These are phyloP conservation scores for Chenopodium formosanum DNA, from an alignment of 148 eudicot species.

Conservation along the genomic window DNA sequence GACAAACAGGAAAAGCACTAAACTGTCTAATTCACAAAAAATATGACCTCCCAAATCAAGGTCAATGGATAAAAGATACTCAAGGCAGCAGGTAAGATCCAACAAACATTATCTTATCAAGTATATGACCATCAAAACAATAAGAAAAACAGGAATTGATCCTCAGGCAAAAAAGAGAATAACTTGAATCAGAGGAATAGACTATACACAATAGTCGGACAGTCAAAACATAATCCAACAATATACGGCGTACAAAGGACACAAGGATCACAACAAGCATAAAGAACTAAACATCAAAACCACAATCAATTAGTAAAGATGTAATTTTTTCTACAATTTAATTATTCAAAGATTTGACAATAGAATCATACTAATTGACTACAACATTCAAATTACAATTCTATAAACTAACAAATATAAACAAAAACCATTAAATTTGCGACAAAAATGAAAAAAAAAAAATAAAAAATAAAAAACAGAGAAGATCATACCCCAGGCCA, in stretches of 20 bases:
- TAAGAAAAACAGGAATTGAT: background rate
- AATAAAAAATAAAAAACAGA: background rate
- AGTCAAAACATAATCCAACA: background rate
- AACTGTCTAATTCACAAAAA: background rate
- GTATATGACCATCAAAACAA: background rate
- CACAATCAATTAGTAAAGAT: background rate
- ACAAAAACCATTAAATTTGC: background rate
- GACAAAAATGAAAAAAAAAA: background rate
- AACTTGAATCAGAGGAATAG: background rate
- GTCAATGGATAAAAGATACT: background rate
- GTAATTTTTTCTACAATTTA: background rate
- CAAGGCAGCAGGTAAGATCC: background rate
- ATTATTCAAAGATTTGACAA: background rate
- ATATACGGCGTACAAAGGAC: background rate
- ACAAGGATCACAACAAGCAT: background rate
- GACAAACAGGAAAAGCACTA: background rate
- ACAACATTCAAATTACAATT: background rate
- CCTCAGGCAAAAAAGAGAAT: background rate
- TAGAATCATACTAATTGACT: background rate
- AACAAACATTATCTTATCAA: background rate
- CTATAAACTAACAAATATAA: background rate
- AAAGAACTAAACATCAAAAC: too few relatives aligned
- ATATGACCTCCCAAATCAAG: background rate
- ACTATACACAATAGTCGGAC: too few relatives aligned
- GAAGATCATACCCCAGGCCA: slow-evolving; percentile 82